phyloP scores from a whole-genome alignment of 2,329 filamentous ascomycete species.

The Exophiala xenobiotica region DNA sequence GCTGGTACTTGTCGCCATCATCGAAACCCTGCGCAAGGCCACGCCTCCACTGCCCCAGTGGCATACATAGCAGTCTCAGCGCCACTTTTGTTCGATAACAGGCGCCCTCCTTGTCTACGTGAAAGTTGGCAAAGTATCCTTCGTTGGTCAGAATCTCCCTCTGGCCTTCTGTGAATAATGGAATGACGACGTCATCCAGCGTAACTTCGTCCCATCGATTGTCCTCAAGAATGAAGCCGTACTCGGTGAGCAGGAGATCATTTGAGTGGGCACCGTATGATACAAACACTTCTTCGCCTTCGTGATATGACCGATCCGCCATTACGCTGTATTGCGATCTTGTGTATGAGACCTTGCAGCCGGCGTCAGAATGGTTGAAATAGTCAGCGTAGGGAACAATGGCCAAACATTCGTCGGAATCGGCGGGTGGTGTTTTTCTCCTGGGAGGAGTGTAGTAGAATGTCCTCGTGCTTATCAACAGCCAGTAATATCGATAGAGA shows the following conservation, averaged over 20 bases:
- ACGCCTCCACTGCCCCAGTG: conserved; percentile 4
- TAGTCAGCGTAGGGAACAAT: conserved; percentile 49
- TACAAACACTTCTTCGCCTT: conserved; percentile 17
- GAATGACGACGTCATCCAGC: conserved; percentile 13
- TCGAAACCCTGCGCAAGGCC: conserved; percentile 9
- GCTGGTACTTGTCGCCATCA: conserved; percentile 10
- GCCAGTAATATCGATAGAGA: conserved; percentile 52
- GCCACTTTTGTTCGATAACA: conserved; percentile 18
- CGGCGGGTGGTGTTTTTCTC: conserved; percentile 35
- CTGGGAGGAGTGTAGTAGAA: conserved; percentile 57
- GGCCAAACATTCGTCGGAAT: conserved; percentile 47
- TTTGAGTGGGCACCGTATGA: conserved; percentile 21
- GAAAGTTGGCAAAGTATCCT: conserved; percentile 4
- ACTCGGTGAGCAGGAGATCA: conserved; percentile 20
- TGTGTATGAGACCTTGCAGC: conserved; percentile 14
- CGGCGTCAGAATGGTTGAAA: conserved; percentile 46
- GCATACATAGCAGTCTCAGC: conserved; percentile 19
- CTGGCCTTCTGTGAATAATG: conserved; percentile 3
- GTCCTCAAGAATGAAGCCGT: conserved; percentile 14
- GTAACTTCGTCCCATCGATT: conserved; percentile 9
- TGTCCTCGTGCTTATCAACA: conserved; percentile 60
- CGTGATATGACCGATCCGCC: neutral
- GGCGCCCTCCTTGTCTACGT: conserved; percentile 1
- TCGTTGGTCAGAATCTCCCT: neutral
- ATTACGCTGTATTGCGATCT: conserved; percentile 7